A percentile compares a stretch with the other conserved stretches of the same genome.
These are phyloP conservation scores for Talaromyces funiculosus DNA, from an alignment of 2,329 filamentous ascomycete species.

Conservation along the genomic window DNA sequence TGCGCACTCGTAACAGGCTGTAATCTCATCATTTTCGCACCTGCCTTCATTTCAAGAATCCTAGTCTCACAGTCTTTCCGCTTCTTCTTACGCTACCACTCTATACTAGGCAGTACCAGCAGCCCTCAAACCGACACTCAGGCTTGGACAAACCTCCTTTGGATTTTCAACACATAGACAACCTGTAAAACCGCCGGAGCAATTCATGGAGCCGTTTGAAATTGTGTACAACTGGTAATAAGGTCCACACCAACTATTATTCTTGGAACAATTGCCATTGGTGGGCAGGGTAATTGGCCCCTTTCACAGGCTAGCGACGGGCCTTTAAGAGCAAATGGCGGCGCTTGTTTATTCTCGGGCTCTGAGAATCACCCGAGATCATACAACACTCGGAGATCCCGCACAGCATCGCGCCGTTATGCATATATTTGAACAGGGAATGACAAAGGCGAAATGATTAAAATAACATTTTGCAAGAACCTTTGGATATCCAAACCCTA, in stretches of 20 bases:
- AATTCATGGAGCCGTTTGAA: background rate
- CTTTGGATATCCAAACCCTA: background rate
- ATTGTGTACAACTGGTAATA: background rate
- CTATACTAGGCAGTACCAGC: background rate
- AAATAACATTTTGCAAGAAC: background rate
- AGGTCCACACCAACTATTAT: background rate
- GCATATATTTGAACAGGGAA: background rate
- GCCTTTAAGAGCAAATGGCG: background rate
- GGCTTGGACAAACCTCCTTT: background rate
- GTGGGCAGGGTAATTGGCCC: background rate
- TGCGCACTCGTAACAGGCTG: background rate
- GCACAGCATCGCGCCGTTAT: background rate
- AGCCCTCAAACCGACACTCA: background rate
- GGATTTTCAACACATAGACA: background rate
- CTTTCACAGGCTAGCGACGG: background rate
- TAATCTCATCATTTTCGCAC: background rate
- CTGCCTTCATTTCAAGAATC: background rate
- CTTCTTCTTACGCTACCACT: background rate
- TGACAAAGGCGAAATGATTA: background rate
- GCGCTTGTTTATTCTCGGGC: background rate
- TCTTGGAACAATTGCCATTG: background rate
- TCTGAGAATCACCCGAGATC: background rate
- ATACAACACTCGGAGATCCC: background rate
- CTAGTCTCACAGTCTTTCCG: background rate
- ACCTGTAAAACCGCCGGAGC: background rate